These are phyloP conservation scores for Globisporangium solare DNA, from an alignment of 352 stramenopile species.

Conservation along the genomic window DNA sequence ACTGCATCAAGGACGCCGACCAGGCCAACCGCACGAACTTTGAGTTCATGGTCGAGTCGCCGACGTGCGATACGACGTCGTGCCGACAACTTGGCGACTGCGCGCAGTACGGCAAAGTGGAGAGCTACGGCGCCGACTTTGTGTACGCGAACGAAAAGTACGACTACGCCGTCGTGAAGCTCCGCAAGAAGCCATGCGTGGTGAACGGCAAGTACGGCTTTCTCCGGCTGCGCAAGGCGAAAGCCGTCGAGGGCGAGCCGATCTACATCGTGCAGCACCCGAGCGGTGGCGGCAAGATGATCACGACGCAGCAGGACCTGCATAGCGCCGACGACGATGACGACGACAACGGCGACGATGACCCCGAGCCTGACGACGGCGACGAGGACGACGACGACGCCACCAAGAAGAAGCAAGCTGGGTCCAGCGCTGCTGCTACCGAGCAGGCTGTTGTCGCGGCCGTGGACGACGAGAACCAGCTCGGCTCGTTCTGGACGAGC, in stretches of 20 bases:
- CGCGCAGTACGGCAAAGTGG: slow-evolving; percentile 19
- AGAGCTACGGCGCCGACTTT: slow-evolving; percentile 18
- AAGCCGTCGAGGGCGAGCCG: slow-evolving; percentile 23
- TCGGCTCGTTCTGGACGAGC: slow-evolving; percentile 30
- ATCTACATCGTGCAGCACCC: slow-evolving; percentile 57
- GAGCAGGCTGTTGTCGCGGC: slow-evolving; percentile 16
- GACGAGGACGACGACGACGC: slow-evolving; percentile 5
- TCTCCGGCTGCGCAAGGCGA: slow-evolving; percentile 27
- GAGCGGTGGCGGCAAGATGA: slow-evolving; percentile 29
- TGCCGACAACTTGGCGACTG: slow-evolving; percentile 29
- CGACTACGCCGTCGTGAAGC: slow-evolving; percentile 49
- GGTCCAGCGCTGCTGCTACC: neutral
- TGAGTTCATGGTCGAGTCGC: slow-evolving; percentile 35
- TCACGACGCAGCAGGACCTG: slow-evolving; percentile 29
- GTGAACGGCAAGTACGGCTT: slow-evolving; percentile 32
- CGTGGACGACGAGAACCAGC: slow-evolving; percentile 18
- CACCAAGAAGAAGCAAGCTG: neutral
- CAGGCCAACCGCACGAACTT: slow-evolving; percentile 25
- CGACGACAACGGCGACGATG: slow-evolving; percentile 4
- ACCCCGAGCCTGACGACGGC: slow-evolving; percentile 26
- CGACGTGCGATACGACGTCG: slow-evolving; percentile 22
- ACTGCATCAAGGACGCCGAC: slow-evolving; percentile 33
- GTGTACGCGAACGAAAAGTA: slow-evolving; percentile 21
- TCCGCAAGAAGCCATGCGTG: slow-evolving; percentile 19
- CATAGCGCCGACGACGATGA: slow-evolving; percentile 30